Percentiles rank a stretch among this genome's conserved stretches.
Conservation (phyloP, 2,329 filamentous ascomycete species). For the Esteya vermicola region DNA sequence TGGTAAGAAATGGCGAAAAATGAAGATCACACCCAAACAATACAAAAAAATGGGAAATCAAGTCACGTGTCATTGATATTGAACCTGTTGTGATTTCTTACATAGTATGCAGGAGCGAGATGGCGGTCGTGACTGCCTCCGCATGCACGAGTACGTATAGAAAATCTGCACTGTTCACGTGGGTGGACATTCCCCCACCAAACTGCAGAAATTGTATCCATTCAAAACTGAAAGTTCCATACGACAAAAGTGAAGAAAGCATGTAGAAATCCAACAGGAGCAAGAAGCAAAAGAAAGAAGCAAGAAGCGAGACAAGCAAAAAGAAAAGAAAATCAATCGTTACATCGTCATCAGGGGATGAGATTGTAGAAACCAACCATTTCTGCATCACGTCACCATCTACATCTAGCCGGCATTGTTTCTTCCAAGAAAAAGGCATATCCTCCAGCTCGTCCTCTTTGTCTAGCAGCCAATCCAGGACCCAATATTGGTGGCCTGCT, state of each 20-base stretch:
- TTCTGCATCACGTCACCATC: too few relatives aligned
- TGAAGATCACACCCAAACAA: constrained; percentile 5
- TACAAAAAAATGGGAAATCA: constrained; percentile 8
- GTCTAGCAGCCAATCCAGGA: constrained; percentile 13
- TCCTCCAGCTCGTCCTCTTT: neutral
- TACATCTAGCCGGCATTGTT: neutral
- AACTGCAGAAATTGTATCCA: neutral
- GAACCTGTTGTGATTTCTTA: too few relatives aligned
- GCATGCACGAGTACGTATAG: too few relatives aligned
- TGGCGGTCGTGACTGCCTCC: neutral
- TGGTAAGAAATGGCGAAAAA: neutral
- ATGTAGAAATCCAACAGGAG: too few relatives aligned
- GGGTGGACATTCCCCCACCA: neutral
- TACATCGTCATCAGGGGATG: too few relatives aligned
- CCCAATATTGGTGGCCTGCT: constrained; percentile 17
- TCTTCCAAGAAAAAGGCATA: too few relatives aligned
- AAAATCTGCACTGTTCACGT: too few relatives aligned
- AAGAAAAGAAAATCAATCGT: constrained; percentile 1
- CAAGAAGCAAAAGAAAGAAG: neutral
- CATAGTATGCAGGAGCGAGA: too few relatives aligned
- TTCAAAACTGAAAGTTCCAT: neutral
- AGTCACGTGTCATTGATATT: too few relatives aligned
- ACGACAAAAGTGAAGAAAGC: too few relatives aligned
- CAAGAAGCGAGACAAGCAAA: neutral
- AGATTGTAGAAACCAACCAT: too few relatives aligned